Evolutionary conservation across 257 asterid species (phyloP).

Genomic region (Jaltomata sinuosa): DNA sequence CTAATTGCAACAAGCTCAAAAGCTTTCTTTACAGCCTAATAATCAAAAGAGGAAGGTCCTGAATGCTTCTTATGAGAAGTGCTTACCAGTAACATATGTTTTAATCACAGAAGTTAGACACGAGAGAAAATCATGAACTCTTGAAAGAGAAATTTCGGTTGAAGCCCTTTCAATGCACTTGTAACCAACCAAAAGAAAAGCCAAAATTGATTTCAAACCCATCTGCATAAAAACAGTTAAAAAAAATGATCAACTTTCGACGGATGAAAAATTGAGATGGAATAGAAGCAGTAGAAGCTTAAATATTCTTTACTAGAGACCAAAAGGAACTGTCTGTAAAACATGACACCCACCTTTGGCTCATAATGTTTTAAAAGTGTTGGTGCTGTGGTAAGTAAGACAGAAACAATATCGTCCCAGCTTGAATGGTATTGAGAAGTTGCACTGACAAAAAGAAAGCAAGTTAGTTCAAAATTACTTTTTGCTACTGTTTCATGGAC

Average conservation of each 20-base stretch:
- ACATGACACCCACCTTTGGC: slow-evolving; percentile 41
- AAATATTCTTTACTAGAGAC: not conserved
- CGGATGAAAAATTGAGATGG: not conserved
- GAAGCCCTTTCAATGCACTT: slow-evolving; percentile 75
- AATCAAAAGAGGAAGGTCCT: not conserved
- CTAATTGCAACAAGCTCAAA: not conserved
- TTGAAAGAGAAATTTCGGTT: slow-evolving; percentile 50
- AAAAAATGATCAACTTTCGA: not conserved
- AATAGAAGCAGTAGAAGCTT: not conserved
- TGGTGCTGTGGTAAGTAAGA: slow-evolving; percentile 43
- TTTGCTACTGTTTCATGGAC: not conserved
- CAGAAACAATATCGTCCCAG: slow-evolving; percentile 36
- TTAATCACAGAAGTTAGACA: slow-evolving; percentile 41
- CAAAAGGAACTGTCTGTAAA: not conserved
- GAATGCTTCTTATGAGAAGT: not conserved
- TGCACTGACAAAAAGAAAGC: slow-evolving; percentile 33
- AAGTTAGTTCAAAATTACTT: not conserved
- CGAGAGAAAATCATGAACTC: slow-evolving; percentile 48
- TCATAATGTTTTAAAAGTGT: slow-evolving; percentile 46
- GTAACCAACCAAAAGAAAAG: slow-evolving; percentile 68
- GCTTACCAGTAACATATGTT: slow-evolving; percentile 48
- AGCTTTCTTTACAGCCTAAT: not conserved
- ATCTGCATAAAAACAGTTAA: slow-evolving; percentile 47
- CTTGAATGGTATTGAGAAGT: slow-evolving; percentile 37
- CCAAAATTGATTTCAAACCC: slow-evolving; percentile 54